Conservation (phyloP, 169 alveolate genomes). For the Plasmodium inui region DNA sequence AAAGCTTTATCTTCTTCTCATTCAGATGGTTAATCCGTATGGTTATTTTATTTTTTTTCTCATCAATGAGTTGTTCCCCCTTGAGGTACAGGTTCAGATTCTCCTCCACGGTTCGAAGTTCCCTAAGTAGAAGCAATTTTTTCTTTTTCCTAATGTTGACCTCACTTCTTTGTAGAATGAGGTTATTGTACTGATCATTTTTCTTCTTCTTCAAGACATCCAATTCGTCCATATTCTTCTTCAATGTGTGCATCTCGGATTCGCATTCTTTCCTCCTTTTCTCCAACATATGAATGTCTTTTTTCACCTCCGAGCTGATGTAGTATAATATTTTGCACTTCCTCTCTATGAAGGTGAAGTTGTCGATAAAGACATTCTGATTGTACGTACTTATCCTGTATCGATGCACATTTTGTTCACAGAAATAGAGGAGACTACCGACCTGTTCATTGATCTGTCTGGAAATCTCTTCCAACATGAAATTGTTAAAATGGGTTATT, state of each 20-base stretch:
- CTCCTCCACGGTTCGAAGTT: slow-evolving; percentile 59
- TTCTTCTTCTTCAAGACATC: slow-evolving; percentile 54
- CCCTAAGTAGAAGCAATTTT: slow-evolving; percentile 42
- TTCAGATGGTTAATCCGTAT: slow-evolving; percentile 42
- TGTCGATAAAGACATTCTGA: slow-evolving; percentile 25
- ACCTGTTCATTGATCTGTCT: slow-evolving; percentile 78
- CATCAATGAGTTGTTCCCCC: slow-evolving; percentile 74
- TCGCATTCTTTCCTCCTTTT: slow-evolving; percentile 41
- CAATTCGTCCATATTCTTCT: background rate
- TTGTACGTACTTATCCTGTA: slow-evolving; percentile 36
- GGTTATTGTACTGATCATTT: slow-evolving; percentile 76
- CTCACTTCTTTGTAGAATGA: slow-evolving; percentile 54
- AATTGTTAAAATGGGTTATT: slow-evolving; percentile 65
- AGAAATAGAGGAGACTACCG: slow-evolving; percentile 46
- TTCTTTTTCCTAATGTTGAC: slow-evolving; percentile 73
- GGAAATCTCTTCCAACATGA: slow-evolving; percentile 79
- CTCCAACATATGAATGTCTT: background rate
- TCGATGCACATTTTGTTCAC: slow-evolving; percentile 32
- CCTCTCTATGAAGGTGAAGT: slow-evolving; percentile 15
- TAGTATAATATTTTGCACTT: slow-evolving; percentile 26
- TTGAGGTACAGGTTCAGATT: slow-evolving; percentile 4
- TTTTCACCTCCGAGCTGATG: slow-evolving; percentile 22
- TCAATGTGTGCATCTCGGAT: slow-evolving; percentile 31
- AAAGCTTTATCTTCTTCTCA: slow-evolving; percentile 73
- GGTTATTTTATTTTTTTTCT: slow-evolving; percentile 36